These are phyloP conservation scores for Pichia inconspicua DNA, from an alignment of 1,139 yeast genomes.

Conservation along the genomic window DNA sequence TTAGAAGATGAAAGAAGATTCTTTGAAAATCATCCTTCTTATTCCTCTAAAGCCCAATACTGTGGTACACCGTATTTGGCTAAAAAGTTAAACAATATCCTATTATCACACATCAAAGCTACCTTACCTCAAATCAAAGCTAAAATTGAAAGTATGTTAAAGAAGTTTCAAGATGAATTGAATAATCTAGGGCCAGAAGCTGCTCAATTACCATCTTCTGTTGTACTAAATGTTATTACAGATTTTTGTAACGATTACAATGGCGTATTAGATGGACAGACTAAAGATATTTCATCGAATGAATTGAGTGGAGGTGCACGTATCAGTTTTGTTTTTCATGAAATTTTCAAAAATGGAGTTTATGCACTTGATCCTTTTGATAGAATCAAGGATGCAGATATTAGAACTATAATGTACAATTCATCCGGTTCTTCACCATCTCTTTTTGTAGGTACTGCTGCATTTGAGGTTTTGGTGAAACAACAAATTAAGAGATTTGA, in stretches of 20 bases:
- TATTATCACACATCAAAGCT: slow-evolving; percentile 86
- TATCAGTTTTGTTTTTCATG: slow-evolving; percentile 95
- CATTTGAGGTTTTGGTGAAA: slow-evolving; percentile 91
- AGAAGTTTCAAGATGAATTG: slow-evolving; percentile 78
- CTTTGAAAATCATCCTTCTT: slow-evolving; percentile 71
- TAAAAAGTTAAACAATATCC: slow-evolving; percentile 80
- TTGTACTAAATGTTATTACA: slow-evolving; percentile 85
- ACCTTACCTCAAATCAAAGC: slow-evolving; percentile 91
- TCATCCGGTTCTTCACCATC: slow-evolving; percentile 98
- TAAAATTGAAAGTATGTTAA: slow-evolving; percentile 76
- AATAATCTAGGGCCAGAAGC: slow-evolving; percentile 73
- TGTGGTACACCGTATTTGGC: slow-evolving; percentile 98
- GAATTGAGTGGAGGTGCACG: slow-evolving; percentile 97
- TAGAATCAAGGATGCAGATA: slow-evolving; percentile 92
- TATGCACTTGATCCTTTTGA: slow-evolving; percentile 94
- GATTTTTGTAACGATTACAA: slow-evolving; percentile 88
- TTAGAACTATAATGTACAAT: slow-evolving; percentile 95
- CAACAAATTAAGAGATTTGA: slow-evolving; percentile 93
- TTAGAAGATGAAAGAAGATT: slow-evolving; percentile 69
- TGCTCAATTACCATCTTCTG: slow-evolving; percentile 81
- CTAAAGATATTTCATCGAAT: slow-evolving; percentile 75
- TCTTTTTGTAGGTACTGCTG: slow-evolving; percentile 93
- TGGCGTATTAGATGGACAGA: slow-evolving; percentile 89
- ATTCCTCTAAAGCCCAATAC: slow-evolving; percentile 68
- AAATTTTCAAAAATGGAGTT: slow-evolving; percentile 88